A percentile compares a stretch with the other conserved stretches of the same genome.
phyloP scores from a whole-genome alignment of 495 filamentous ascomycete species.

The Elasticomyces elasticus region DNA sequence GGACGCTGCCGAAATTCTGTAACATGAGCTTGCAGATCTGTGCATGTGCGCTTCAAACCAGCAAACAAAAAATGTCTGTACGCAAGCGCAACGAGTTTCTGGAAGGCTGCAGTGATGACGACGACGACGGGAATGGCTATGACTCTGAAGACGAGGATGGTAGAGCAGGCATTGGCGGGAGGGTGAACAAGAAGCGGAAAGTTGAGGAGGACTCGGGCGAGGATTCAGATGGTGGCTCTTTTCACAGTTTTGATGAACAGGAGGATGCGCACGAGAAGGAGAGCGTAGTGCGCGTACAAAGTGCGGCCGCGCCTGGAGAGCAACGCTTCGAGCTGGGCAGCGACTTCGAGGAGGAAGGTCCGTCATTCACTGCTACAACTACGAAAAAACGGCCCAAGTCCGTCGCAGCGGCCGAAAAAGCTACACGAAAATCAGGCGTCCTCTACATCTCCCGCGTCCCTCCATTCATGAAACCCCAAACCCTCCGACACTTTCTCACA shows the following conservation, averaged over 20 bases:
- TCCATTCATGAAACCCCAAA: slow-evolving; percentile 85
- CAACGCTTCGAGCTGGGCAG: background rate
- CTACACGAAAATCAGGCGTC: slow-evolving; percentile 59
- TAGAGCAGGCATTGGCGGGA: slow-evolving; percentile 40
- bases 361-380: background rate
- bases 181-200: slow-evolving; percentile 58
- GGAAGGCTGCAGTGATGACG: slow-evolving; percentile 56
- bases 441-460: slow-evolving; percentile 85
- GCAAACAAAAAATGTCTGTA: slow-evolving; percentile 43
- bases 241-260: slow-evolving; percentile 31
- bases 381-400: slow-evolving; percentile 41
- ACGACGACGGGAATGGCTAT: slow-evolving; percentile 51
- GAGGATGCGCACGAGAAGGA: slow-evolving; percentile 14
- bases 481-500: slow-evolving; percentile 66
- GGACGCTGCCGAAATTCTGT: too few relatives aligned
- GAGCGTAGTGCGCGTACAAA: slow-evolving; percentile 20
- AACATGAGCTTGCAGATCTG: too few relatives aligned
- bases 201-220: slow-evolving; percentile 38
- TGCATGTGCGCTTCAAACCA: too few relatives aligned
- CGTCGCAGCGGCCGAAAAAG: slow-evolving; percentile 46
- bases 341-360: slow-evolving; percentile 3
- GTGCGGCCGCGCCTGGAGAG: background rate
- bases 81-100: slow-evolving; percentile 68
- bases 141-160: slow-evolving; percentile 59
- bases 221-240: slow-evolving; percentile 21